Evolutionary conservation across 352 stramenopile genomes (phyloP).

Genomic region (Globisporangium yorkense): DNA sequence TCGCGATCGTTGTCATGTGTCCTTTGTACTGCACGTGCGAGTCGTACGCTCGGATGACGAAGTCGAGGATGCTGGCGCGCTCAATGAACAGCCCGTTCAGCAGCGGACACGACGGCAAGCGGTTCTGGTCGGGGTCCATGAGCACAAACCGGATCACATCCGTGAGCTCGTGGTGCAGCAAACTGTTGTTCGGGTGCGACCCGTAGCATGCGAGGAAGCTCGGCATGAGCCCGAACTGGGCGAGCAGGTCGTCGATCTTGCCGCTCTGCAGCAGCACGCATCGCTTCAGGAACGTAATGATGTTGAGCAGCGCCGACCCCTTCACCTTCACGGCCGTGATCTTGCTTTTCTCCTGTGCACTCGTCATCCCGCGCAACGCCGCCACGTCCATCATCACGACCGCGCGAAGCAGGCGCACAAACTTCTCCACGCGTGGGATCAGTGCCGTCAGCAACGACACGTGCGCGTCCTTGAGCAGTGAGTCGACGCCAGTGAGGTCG

Average conservation of each 20-base stretch:
- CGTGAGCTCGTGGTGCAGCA: slow-evolving; percentile 82
- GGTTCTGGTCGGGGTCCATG: slow-evolving; percentile 80
- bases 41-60: slow-evolving; percentile 77
- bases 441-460: slow-evolving; percentile 40
- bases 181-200: slow-evolving; percentile 74
- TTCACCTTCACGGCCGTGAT: slow-evolving; percentile 49
- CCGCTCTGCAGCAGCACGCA: slow-evolving; percentile 80
- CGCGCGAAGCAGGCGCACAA: slow-evolving; percentile 66
- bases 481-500: slow-evolving; percentile 67
- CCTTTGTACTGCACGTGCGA: slow-evolving; percentile 81
- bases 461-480: slow-evolving; percentile 43
- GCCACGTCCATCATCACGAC: slow-evolving; percentile 54
- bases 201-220: slow-evolving; percentile 75
- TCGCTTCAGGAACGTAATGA: slow-evolving; percentile 81
- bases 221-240: slow-evolving; percentile 74
- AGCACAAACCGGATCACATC: slow-evolving; percentile 85
- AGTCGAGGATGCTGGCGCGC: slow-evolving; percentile 66
- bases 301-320: slow-evolving; percentile 62
- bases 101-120: slow-evolving; percentile 65
- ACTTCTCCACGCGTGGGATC: slow-evolving; percentile 67
- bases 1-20: slow-evolving; percentile 86
- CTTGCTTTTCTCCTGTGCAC: slow-evolving; percentile 26
- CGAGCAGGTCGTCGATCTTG: slow-evolving; percentile 59
- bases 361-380: slow-evolving; percentile 34
- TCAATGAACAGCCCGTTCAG: slow-evolving; percentile 76